These are phyloP conservation scores for Blastocystis hominis DNA, from an alignment of 352 stramenopile genomes.

Conservation along the genomic window DNA sequence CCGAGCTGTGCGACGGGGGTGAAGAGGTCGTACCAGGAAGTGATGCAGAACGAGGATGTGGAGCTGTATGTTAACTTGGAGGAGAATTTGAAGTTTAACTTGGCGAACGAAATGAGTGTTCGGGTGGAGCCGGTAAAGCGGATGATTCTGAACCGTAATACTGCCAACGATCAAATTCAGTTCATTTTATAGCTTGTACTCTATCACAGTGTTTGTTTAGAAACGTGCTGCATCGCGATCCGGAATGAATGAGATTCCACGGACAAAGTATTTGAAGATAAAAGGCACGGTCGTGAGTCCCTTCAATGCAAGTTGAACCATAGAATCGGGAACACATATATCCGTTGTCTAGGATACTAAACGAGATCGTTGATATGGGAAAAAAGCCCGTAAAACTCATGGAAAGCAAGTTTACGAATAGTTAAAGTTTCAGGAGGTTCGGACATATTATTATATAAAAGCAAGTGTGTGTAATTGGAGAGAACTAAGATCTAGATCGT, in stretches of 20 bases:
- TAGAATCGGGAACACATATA: neutral
- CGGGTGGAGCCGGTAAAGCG: constrained; percentile 19
- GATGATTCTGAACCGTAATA: neutral
- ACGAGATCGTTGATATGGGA: neutral
- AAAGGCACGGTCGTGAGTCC: neutral
- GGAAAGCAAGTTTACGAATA: neutral
- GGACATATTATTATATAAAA: constrained; percentile 8
- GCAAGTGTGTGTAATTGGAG: neutral
- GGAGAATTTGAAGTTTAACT: neutral
- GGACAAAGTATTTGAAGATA: constrained; percentile 9
- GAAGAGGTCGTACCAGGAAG: constrained; percentile 10
- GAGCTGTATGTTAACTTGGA: neutral
- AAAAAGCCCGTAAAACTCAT: neutral
- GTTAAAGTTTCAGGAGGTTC: neutral
- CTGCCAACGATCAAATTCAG: neutral
- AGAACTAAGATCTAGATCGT: neutral
- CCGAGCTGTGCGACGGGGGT: neutral
- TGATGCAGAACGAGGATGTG: neutral
- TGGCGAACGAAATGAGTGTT: neutral
- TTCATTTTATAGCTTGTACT: constrained; percentile 20
- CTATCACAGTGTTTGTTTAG: neutral
- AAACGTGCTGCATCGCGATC: no score
- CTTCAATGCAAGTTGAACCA: neutral
- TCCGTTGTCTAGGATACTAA: neutral
- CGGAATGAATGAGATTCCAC: neutral